Evolutionary conservation across 73 alveolate species (phyloP).

Genomic region (Uronychia setigera): DNA sequence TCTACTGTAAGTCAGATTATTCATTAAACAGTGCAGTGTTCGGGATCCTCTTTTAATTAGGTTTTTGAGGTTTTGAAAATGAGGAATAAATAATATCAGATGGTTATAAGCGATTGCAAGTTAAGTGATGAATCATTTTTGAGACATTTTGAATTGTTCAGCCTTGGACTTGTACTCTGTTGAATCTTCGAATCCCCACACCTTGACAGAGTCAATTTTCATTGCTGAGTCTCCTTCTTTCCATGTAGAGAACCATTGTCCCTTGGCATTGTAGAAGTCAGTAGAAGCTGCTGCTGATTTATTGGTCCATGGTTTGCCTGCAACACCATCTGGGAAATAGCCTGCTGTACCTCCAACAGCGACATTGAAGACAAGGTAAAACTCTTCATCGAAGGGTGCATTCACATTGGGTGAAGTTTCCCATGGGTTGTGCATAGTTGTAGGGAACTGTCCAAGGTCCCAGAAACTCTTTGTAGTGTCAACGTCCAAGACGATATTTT

Average conservation of each 20-base stretch:
- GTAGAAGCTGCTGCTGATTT: slow-evolving; percentile 37
- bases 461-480: slow-evolving; percentile 54
- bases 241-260: slow-evolving; percentile 69
- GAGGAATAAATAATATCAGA: too few species aligned
- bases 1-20: too few species aligned
- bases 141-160: neutral
- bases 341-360: slow-evolving; percentile 89
- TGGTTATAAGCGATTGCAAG: too few species aligned
- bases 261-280: slow-evolving; percentile 65
- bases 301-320: slow-evolving; percentile 72
- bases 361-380: slow-evolving; percentile 73
- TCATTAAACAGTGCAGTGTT: too few species aligned
- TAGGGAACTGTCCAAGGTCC: slow-evolving; percentile 63
- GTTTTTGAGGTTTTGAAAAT: too few species aligned
- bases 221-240: slow-evolving; percentile 1
- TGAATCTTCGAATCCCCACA: neutral
- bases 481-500: slow-evolving; percentile 41
- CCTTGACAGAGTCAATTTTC: slow-evolving; percentile 11
- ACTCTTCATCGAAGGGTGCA: slow-evolving; percentile 75
- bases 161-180: neutral
- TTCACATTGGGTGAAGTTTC: slow-evolving; percentile 53
- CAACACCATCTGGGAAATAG: slow-evolving; percentile 75
- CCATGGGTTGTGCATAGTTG: slow-evolving; percentile 65
- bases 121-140: too few species aligned
- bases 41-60: too few species aligned